phyloP scores from a whole-genome alignment of 2,329 filamentous ascomycete genomes.

The Thielaviopsis punctulata region DNA sequence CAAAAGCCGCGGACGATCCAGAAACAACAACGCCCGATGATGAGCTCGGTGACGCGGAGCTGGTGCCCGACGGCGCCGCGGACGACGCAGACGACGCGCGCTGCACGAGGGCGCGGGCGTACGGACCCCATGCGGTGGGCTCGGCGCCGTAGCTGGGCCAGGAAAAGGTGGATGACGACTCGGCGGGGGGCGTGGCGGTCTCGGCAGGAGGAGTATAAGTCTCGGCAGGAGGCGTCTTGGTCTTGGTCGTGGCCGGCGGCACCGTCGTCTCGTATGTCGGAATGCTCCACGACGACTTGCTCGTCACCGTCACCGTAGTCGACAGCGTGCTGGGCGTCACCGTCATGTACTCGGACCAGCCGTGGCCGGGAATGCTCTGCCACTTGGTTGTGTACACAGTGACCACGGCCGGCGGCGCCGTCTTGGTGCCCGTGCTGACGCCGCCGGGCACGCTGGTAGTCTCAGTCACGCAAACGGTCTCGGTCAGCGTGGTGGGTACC shows the following conservation, averaged over 20 bases:
- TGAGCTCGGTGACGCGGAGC: background rate
- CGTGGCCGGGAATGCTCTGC: background rate
- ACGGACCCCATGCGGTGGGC: too few species aligned
- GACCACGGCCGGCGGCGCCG: constrained; percentile 3
- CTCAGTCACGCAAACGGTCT: constrained; percentile 2
- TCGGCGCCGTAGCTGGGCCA: background rate
- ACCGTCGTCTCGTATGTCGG: background rate
- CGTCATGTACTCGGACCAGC: background rate
- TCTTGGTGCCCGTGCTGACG: background rate
- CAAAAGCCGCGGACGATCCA: background rate
- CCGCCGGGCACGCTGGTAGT: background rate
- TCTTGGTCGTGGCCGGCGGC: background rate
- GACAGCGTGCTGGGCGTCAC: background rate
- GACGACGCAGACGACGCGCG: background rate
- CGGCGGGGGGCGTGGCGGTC: background rate
- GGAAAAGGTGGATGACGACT: background rate
- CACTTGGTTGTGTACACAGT: constrained; percentile 5
- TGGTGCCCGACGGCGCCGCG: background rate
- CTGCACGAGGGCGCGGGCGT: background rate
- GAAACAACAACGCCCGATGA: background rate
- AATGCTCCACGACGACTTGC: background rate
- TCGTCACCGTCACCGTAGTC: background rate
- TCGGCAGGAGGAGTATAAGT: background rate
- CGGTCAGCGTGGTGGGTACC: constrained; percentile 2
- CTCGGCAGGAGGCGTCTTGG: too few species aligned